Base-by-base conservation (phyloP, 176 grass and related monocot species). In the Olyra latifolia region DNA sequence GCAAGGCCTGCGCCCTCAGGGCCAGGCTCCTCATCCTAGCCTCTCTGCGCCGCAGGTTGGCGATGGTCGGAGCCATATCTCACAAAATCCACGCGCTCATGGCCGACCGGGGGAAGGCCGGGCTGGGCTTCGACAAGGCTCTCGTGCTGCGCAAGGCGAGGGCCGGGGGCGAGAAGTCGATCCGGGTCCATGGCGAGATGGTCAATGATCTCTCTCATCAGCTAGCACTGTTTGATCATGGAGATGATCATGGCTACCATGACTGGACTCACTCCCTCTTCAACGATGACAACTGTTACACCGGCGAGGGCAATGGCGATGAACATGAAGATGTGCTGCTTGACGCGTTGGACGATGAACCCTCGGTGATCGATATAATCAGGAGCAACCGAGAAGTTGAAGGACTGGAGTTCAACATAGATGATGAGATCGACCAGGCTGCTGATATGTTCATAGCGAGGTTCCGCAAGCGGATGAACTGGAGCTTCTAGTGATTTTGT, bases 401-500 rank as follows among this genome's bases (percentile, higher is more conserved):
- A 46, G 90, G 90, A 0, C 27, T 92, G 35, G 88, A 92, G 66
- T 99, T 95, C 66, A 88, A 81, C 28, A 49, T 95, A 42, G 92
- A 95, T 30, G 88, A 93, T 1, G 86, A 95, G 59, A 99, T 95
- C 39, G 88, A 99, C 46, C 86, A 93, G 43, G 92, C 85, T 1
- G 93, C 90, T 0, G 96, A 89, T 29, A 81, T 95, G 71, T 99
- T 91, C 84, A 99, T 99, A 23, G 86, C 22, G 75, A 87, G 90
- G 71, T 89, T 99, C 45, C 86, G 83, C 13, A 66, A 39, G 42
- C 84, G 80, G 54, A 86, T 99, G 69, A 99, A 66, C 42, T 6
- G 22, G 11, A 70, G 39, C 63, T 50, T 88, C 14, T 84, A 79
- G 69, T 54, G 13, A 57, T 57, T 39, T 5, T 48, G n/a, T 72